A percentile compares a stretch with the other conserved stretches of the same genome.
phyloP scores from a whole-genome alignment of 345 rosid species.

The Angophora floribunda region DNA sequence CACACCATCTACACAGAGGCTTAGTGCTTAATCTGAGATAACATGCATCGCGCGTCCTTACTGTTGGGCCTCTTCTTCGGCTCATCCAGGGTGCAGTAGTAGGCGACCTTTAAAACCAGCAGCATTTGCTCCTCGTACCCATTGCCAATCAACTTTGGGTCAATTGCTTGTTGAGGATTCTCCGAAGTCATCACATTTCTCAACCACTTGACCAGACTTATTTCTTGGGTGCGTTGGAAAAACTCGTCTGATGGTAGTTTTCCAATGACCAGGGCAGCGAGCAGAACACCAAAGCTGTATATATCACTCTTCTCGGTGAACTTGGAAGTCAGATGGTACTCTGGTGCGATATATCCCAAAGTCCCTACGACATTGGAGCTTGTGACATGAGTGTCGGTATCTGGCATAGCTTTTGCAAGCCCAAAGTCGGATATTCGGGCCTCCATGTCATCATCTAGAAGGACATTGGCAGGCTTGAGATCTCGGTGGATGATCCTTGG shows the following conservation, averaged over 20 bases:
- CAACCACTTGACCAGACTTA: conserved; percentile 77
- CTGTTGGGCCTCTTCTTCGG: conserved; percentile 87
- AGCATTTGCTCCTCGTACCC: conserved; percentile 76
- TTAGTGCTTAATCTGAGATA: conserved; percentile 46
- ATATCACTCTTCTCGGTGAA: conserved; percentile 89
- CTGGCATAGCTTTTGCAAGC: conserved; percentile 73
- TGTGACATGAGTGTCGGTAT: conserved; percentile 56
- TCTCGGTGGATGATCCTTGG: conserved; percentile 80
- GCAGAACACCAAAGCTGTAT: conserved; percentile 76
- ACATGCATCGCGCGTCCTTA: conserved; percentile 68
- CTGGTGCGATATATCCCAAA: conserved; percentile 85
- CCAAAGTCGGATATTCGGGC: conserved; percentile 91
- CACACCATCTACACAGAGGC: not conserved
- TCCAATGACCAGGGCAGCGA: conserved; percentile 67
- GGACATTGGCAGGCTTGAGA: conserved; percentile 82
- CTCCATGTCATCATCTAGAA: conserved; percentile 89
- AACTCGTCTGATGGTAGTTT: conserved; percentile 85
- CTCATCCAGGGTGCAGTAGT: conserved; percentile 70
- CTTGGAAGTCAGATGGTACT: conserved; percentile 76
- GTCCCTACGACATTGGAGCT: conserved; percentile 72
- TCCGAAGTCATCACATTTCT: conserved; percentile 56
- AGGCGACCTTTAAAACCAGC: conserved; percentile 72
- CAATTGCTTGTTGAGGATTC: conserved; percentile 57
- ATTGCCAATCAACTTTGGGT: conserved; percentile 39
- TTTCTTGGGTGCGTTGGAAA: conserved; percentile 62